Evolutionary conservation across 2,329 filamentous ascomycete species (phyloP).

Genomic region (Metarhizium humberi): DNA sequence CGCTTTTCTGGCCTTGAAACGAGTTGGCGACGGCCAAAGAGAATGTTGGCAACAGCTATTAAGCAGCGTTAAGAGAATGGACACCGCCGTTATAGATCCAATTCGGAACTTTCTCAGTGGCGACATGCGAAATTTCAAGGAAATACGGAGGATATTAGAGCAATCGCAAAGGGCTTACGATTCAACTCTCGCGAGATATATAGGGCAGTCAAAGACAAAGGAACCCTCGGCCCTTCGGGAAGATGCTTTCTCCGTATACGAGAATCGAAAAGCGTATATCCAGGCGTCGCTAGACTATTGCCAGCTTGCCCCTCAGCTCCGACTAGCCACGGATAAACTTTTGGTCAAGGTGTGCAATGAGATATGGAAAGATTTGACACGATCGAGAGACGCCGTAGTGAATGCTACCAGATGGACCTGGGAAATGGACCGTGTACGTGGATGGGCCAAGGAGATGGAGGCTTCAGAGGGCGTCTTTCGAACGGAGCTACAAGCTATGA

Average conservation of each 20-base stretch:
- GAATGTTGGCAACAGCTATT: constrained; percentile 81
- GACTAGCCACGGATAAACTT: constrained; percentile 75
- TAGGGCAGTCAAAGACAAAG: constrained; percentile 82
- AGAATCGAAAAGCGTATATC: constrained; percentile 82
- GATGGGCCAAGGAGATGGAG: constrained; percentile 94
- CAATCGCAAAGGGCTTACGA: constrained; percentile 78
- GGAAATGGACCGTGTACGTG: constrained; percentile 85
- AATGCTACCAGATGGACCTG: constrained; percentile 57
- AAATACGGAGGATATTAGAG: constrained; percentile 68
- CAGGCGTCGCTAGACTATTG: constrained; percentile 93
- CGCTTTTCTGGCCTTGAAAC: constrained; percentile 75
- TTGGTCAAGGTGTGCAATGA: constrained; percentile 79
- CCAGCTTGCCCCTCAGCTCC: constrained; percentile 75
- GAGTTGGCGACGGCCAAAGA: constrained; percentile 74
- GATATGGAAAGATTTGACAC: constrained; percentile 78
- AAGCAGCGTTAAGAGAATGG: constrained; percentile 65
- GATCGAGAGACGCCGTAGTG: constrained; percentile 55
- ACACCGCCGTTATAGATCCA: constrained; percentile 69
- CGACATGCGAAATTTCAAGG: constrained; percentile 80
- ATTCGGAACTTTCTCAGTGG: constrained; percentile 67
- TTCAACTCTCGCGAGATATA: constrained; percentile 68
- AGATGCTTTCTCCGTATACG: constrained; percentile 92
- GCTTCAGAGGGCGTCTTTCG: constrained; percentile 75
- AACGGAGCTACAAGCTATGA: constrained; percentile 67
- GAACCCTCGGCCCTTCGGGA: constrained; percentile 85